Evolutionary conservation across 306 rosid species (phyloP), one percentile per base, ranked within the genome.

Genomic region (Dryas drummondii): DNA sequence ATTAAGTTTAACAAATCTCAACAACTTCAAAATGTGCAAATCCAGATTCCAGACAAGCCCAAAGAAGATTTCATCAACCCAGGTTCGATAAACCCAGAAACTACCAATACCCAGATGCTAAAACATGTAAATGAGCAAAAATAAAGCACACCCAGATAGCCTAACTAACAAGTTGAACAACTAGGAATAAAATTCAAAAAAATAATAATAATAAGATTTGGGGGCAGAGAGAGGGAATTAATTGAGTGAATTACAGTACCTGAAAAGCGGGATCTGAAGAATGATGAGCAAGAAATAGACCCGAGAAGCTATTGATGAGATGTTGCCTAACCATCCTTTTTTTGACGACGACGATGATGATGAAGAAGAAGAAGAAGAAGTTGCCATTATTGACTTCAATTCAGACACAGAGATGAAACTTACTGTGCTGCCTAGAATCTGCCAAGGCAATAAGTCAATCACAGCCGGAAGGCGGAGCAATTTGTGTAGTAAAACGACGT

Each of bases 211-310:
- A 22, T 0, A 12, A 40, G 62, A 16, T 49, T 14, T 19, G 44
- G 50, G 40, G 7, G 44, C 37, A 8, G 0, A 55, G n/a, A 11
- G 8, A 19, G 19, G 3, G 11, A 12, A 22, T 58, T 58, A 14
- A 61, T 37, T 32, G 58, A 68, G 7, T 32, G 53, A 71, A 17
- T 46, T 47, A 19, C 17, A 50, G 53, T 71, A 90, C 99, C 99
- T 87, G 92, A 94, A 94, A 64, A 94, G 97, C 72, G 99, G 97
- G 88, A 94, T 82, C 88, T 94, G 97, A 22, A 94, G 88, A 58
- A 92, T 56, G 88, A 92, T 90, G 32, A 94, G 85, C 77, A 92
- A 32, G 79, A 94, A 88, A 82, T 71, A 90, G 90, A 92, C 61
- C 76, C 85, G 86, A 55, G 97, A 74, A 10, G 97, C 89, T 0